Percentiles rank a stretch among this genome's conserved stretches.
These are phyloP conservation scores for Hypomyces rosellus DNA, from an alignment of 2,329 filamentous ascomycete genomes.

Conservation along the genomic window DNA sequence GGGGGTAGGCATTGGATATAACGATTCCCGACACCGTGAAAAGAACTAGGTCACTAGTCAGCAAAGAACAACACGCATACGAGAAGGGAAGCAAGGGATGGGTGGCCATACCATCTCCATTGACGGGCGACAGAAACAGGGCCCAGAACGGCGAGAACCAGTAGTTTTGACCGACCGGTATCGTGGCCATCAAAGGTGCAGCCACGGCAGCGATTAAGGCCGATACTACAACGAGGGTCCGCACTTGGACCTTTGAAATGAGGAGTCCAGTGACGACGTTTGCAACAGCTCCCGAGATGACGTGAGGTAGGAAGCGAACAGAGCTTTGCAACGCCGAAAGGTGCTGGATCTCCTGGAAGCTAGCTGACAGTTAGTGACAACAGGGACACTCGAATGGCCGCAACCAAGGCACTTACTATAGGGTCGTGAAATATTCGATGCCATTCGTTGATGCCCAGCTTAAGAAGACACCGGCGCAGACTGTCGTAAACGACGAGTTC, in stretches of 20 bases:
- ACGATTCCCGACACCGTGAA: conserved; percentile 51
- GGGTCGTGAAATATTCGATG: conserved; percentile 31
- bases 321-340: conserved; percentile 40
- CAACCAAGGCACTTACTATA: conserved; percentile 2
- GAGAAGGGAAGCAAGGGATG: not conserved
- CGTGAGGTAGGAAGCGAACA: conserved; percentile 40
- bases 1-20: conserved; percentile 48
- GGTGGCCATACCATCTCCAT: conserved; percentile 29
- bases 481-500: too few relatives aligned
- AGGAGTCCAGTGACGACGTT: conserved; percentile 39
- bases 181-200: conserved; percentile 49
- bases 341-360: conserved; percentile 44
- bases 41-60: conserved; percentile 28
- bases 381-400: conserved; percentile 14
- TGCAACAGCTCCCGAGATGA: conserved; percentile 36
- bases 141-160: conserved; percentile 43
- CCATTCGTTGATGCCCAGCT: conserved; percentile 28
- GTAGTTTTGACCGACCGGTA: conserved; percentile 41
- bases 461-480: too few relatives aligned
- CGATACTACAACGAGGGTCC: conserved; percentile 32
- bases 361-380: conserved; percentile 5
- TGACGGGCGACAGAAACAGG: conserved; percentile 38
- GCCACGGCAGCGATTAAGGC: conserved; percentile 39
- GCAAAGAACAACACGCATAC: not conserved
- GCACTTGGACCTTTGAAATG: conserved; percentile 31